phyloP scores from a whole-genome alignment of 164 flowering plant genomes.

The Kalanchoe fedtschenkoi region DNA sequence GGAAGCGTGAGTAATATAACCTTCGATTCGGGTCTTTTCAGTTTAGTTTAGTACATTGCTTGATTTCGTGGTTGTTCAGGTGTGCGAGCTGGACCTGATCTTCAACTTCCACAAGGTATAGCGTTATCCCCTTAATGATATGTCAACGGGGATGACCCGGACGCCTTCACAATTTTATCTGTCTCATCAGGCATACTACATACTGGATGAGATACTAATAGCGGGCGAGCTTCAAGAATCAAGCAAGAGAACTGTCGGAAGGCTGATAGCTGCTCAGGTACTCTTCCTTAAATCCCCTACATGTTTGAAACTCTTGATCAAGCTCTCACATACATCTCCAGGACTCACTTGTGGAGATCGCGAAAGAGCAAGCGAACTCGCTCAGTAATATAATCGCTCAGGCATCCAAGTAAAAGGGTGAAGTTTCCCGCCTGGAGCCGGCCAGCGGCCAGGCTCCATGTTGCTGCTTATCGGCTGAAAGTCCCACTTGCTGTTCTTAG shows the following conservation, averaged over 20 bases:
- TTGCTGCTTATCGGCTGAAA: too few species aligned
- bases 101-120: constrained; percentile 91
- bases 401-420: constrained; percentile 72
- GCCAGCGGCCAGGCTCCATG: too few species aligned
- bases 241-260: constrained; percentile 85
- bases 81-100: constrained; percentile 76
- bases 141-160: background rate
- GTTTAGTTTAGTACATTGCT: too few species aligned
- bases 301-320: background rate
- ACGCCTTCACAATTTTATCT: background rate
- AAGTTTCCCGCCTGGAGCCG: background rate
- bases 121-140: background rate
- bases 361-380: constrained; percentile 81
- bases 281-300: too few species aligned
- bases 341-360: constrained; percentile 61
- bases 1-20: constrained; percentile 54
- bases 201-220: constrained; percentile 71
- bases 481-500: too few species aligned
- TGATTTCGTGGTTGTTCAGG: constrained; percentile 25
- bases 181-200: constrained; percentile 56
- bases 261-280: constrained; percentile 85
- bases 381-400: constrained; percentile 80
- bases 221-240: constrained; percentile 96
- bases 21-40: background rate
- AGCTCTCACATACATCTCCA: background rate